Evolutionary conservation across 2,329 filamentous ascomycete species (phyloP), one percentile per base, ranked within the genome.

Genomic region (Fusarium virguliforme): DNA sequence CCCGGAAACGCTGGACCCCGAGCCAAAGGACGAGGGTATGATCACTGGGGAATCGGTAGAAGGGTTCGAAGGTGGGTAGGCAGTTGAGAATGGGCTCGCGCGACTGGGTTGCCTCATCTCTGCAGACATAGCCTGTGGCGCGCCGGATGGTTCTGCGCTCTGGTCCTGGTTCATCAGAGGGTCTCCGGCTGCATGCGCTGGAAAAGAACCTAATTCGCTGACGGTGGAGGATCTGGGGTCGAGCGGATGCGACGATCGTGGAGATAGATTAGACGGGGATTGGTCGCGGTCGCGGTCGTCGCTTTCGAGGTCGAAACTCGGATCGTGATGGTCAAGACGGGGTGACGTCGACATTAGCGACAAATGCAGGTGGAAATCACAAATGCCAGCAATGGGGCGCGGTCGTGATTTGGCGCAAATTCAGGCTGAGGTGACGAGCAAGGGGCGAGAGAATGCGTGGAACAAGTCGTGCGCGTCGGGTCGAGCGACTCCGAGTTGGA

Each of bases 151-250:
- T 66, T 74, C 62, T 64, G 65, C n/a, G n/a, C n/a, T n/a, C n/a
- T n/a, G n/a, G n/a, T n/a, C n/a, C n/a, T n/a, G n/a, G n/a, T n/a
- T 81, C 80, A 81, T 81, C 63, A 74, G 76, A 77, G 68, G 68
- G 63, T 68, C 67, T 58, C 61, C 43, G 56, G 61, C 65, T 74
- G 75, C 79, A 80, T 80, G 71, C 63, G 71, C 53, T 70, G 73
- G 74, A n/a, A 63, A 54, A 51, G 41, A 60, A 62, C 48, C 51
- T 71, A 67, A 75, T 73, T 74, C 64, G 70, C 64, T 57, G 62
- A 32, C 30, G 40, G 34, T 54, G 58, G 35, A 57, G 55, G 62
- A 68, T 63, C 63, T 72, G 64, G 64, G 62, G 70, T 60, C 58
- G 48, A 64, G 63, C 41, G 59, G 54, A 69, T 73, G 68, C 70